Evolutionary conservation across 2,329 filamentous ascomycete genomes (phyloP).

Genomic region (Lasiodiplodia theobromae): DNA sequence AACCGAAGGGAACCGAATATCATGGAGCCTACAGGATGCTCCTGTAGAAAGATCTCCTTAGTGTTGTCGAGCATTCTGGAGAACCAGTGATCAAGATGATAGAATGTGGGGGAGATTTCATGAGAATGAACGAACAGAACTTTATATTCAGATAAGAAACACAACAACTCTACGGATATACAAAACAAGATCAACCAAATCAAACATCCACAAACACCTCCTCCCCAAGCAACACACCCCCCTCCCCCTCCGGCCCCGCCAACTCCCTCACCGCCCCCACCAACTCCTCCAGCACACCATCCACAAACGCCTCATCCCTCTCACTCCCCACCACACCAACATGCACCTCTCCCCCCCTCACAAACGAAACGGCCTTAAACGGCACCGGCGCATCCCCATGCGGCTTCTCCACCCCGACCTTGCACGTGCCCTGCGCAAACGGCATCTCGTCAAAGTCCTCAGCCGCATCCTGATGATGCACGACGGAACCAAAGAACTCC

Average conservation of each 20-base stretch:
- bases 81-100: too few species aligned
- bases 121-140: too few species aligned
- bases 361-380: slow-evolving; percentile 28
- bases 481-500: slow-evolving; percentile 47
- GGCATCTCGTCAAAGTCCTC: slow-evolving; percentile 61
- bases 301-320: not conserved
- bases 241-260: not conserved
- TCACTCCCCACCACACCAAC: not conserved
- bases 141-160: too few species aligned
- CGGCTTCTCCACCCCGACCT: slow-evolving; percentile 65
- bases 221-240: not conserved
- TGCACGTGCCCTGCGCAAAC: slow-evolving; percentile 44
- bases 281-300: not conserved
- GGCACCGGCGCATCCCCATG: slow-evolving; percentile 41
- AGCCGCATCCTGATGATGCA: slow-evolving; percentile 51
- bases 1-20: too few species aligned
- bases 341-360: not conserved
- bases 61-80: too few species aligned
- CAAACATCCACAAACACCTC: not conserved
- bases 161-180: too few species aligned
- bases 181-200: not conserved
- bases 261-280: not conserved
- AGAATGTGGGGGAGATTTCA: too few species aligned
- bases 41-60: too few species aligned
- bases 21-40: too few species aligned